Base-by-base conservation (phyloP, 768 basidiomycete genomes). In the Dacryopinax spathularia region DNA sequence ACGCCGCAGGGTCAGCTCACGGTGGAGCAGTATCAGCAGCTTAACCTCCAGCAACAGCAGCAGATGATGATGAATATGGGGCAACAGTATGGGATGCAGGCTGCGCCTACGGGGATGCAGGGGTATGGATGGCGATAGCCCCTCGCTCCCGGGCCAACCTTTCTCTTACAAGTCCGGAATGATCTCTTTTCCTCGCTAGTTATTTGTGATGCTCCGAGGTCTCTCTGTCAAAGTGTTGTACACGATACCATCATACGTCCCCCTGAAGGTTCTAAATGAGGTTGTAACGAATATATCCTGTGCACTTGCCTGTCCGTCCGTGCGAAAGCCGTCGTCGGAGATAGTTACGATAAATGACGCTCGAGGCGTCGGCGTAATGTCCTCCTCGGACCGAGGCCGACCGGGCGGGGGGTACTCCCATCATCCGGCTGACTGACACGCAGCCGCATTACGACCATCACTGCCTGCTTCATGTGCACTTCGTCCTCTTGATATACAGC, bases 261-360 rank as follows among this genome's bases (percentile, higher is more conserved):
- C 6, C 18, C 10, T 29, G 9, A 20, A 56, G 25, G 10, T 31
- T 3, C 48, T 29, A 56, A 27, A 56, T 27, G 25, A 29, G 25
- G 48, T 56, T 56, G 48, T 56, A 56, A 56, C 48, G 48, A 56
- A 56, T 56, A 56, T 56, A 56, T 31, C 48, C 22, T 10, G 36
- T 37, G 48, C 10, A 25, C 10, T 20, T 56, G 48, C 48, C 6
- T 31, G 9, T 22, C 20, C 10, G 29, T 18, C 48, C 5, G 25
- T 9, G 7, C 12, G 7, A 22, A 44, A 7, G 43, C 10, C 13
- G n/a, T 44, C 43, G 43, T 7, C 22, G 43, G 43, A 6, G 43
- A 44, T 20, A 10, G 18, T 25, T 29, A 29, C 13, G 15, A 15
- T 56, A 56, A 56, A n/a, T n/a, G n/a, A n/a, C n/a, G n/a, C n/a